Evolutionary conservation across 2,329 filamentous ascomycete genomes (phyloP).

Genomic region (Whalleya microplaca): DNA sequence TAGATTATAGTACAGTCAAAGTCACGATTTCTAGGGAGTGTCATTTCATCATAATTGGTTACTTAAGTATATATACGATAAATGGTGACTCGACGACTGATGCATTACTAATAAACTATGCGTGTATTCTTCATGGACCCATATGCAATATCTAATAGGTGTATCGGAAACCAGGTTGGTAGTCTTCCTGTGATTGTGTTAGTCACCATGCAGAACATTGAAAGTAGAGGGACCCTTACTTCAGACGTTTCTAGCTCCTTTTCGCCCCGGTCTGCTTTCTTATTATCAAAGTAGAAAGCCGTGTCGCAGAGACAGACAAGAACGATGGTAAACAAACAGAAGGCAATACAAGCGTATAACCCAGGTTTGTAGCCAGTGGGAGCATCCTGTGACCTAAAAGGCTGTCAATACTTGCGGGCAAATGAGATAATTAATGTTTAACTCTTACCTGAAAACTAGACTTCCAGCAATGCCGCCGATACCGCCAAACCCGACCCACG

Average conservation of each 20-base stretch:
- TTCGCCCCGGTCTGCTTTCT: conserved; percentile 56
- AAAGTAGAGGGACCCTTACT: conserved; percentile 42
- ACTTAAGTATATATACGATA: too few species aligned
- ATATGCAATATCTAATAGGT: conserved; percentile 3
- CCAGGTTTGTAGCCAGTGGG: conserved; percentile 57
- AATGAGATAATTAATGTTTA: neutral
- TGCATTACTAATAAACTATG: neutral
- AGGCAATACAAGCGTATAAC: conserved; percentile 59
- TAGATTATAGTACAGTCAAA: too few species aligned
- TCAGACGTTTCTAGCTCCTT: conserved; percentile 54
- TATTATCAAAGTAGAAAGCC: conserved; percentile 49
- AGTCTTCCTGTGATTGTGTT: neutral
- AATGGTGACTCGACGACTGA: neutral
- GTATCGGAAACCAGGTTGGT: conserved; percentile 13
- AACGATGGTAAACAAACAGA: conserved; percentile 49
- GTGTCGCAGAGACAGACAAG: conserved; percentile 47
- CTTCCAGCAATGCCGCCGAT: conserved; percentile 78
- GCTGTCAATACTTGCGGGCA: neutral
- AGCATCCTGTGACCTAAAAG: conserved; percentile 47
- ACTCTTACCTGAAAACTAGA: conserved; percentile 65
- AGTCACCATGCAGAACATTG: neutral
- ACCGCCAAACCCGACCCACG: conserved; percentile 75
- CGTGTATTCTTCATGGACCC: neutral
- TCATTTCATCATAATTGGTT: too few species aligned
- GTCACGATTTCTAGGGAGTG: too few species aligned